Conservation (phyloP, 140 eudicot species). For the Stevia rebaudiana region DNA sequence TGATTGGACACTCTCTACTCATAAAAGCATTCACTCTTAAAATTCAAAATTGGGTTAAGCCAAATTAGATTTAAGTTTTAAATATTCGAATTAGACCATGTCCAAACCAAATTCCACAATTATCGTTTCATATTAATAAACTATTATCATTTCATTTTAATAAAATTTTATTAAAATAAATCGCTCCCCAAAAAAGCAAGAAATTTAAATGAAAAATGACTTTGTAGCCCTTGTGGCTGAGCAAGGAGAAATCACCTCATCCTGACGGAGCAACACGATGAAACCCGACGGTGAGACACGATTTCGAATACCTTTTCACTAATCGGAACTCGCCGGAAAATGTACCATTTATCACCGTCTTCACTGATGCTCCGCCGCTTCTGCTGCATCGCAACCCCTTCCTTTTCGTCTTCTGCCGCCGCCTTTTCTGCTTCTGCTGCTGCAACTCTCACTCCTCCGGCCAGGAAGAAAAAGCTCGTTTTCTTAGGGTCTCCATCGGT, state of each 20-base stretch:
- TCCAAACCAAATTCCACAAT: too few species aligned
- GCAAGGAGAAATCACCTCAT: background rate
- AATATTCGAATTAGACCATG: too few species aligned
- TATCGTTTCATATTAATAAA: too few species aligned
- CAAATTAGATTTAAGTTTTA: too few species aligned
- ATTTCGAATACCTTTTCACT: background rate
- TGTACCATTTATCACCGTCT: slow-evolving; percentile 37
- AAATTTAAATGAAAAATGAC: background rate
- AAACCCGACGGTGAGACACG: slow-evolving; percentile 3
- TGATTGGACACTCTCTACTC: too few species aligned
- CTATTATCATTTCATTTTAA: too few species aligned
- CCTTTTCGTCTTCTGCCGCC: slow-evolving; percentile 18
- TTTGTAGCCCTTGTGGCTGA: background rate
- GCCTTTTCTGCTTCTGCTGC: slow-evolving; percentile 29
- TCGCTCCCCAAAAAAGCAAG: background rate
- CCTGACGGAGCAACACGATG: too few species aligned
- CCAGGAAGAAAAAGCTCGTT: slow-evolving; percentile 67
- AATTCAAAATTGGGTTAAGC: too few species aligned
- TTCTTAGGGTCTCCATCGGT: slow-evolving; percentile 91
- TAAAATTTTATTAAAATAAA: too few species aligned
- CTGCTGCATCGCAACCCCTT: slow-evolving; percentile 39
- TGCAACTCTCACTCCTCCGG: slow-evolving; percentile 9
- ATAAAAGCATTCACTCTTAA: too few species aligned
- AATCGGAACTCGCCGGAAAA: slow-evolving; percentile 18
- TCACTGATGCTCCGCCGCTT: slow-evolving; percentile 62